phyloP scores from a whole-genome alignment of 208 protist species.

The Trypanosoma congolense region DNA sequence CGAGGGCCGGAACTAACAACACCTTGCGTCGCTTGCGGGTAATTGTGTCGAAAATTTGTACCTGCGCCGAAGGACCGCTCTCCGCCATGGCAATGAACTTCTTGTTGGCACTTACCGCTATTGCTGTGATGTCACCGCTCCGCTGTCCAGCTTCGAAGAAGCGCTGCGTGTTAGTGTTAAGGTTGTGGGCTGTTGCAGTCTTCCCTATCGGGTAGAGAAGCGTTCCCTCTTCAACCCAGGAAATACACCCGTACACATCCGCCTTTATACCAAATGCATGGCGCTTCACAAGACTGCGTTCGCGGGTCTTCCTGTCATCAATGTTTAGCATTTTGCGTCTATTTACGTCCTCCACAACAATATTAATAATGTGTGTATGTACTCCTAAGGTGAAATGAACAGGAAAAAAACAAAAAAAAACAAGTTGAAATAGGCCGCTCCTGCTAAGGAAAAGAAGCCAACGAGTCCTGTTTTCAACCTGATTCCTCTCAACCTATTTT shows the following conservation, averaged over 20 bases:
- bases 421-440: too few species aligned
- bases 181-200: constrained; percentile 74
- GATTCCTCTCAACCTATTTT: too few species aligned
- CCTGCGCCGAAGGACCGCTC: constrained; percentile 50
- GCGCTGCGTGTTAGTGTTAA: constrained; percentile 73
- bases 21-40: constrained; percentile 84
- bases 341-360: background rate
- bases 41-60: constrained; percentile 83
- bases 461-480: too few species aligned
- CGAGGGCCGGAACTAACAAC: constrained; percentile 65
- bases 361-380: too few species aligned
- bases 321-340: constrained; percentile 1
- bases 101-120: constrained; percentile 89
- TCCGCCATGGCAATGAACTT: constrained; percentile 95
- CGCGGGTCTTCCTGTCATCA: constrained; percentile 13
- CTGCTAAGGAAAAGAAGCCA: too few species aligned
- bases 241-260: constrained; percentile 58
- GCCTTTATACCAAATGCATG: constrained; percentile 77
- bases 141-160: constrained; percentile 71
- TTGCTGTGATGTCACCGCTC: constrained; percentile 82
- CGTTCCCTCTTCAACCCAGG: constrained; percentile 83
- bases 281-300: constrained; percentile 59
- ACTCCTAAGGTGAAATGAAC: too few species aligned
- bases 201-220: constrained; percentile 87
- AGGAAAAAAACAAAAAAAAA: too few species aligned